phyloP scores from a whole-genome alignment of 495 filamentous ascomycete species.

The Podospora pseudocomata region DNA sequence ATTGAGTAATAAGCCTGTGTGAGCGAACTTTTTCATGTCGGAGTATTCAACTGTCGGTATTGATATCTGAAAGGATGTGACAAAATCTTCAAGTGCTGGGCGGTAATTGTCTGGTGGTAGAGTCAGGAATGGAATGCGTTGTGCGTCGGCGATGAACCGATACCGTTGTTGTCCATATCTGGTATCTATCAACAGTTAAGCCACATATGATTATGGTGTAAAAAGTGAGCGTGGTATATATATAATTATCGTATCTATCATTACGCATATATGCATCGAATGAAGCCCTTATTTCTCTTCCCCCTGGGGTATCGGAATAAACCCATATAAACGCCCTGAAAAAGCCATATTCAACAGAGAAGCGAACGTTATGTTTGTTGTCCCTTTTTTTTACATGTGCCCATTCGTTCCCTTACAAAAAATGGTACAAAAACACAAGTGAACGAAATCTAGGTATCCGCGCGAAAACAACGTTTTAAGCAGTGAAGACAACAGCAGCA shows the following conservation, averaged over 20 bases:
- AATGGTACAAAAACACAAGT: neutral
- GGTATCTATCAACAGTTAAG: too few relatives aligned
- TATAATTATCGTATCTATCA: neutral
- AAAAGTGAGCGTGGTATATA: neutral
- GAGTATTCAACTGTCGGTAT: too few relatives aligned
- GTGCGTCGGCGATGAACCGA: too few relatives aligned
- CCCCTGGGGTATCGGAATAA: neutral
- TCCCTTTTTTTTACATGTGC: neutral
- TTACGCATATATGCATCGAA: neutral
- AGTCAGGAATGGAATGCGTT: too few relatives aligned
- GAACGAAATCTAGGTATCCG: neutral
- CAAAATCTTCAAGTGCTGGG: too few relatives aligned
- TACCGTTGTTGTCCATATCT: too few relatives aligned
- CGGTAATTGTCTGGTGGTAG: too few relatives aligned
- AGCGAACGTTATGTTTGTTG: neutral
- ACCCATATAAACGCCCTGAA: neutral
- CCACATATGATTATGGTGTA: too few relatives aligned
- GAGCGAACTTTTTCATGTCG: too few relatives aligned
- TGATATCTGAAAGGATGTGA: too few relatives aligned
- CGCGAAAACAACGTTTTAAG: conserved; percentile 20
- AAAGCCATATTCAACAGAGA: neutral
- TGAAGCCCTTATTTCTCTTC: neutral
- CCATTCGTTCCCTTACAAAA: neutral
- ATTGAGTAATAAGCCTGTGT: too few relatives aligned
- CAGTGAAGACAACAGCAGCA: conserved; percentile 49